A percentile compares a stretch with the other conserved stretches of the same genome.
phyloP scores from a whole-genome alignment of 257 asterid genomes.

The Anisodus tanguticus region DNA sequence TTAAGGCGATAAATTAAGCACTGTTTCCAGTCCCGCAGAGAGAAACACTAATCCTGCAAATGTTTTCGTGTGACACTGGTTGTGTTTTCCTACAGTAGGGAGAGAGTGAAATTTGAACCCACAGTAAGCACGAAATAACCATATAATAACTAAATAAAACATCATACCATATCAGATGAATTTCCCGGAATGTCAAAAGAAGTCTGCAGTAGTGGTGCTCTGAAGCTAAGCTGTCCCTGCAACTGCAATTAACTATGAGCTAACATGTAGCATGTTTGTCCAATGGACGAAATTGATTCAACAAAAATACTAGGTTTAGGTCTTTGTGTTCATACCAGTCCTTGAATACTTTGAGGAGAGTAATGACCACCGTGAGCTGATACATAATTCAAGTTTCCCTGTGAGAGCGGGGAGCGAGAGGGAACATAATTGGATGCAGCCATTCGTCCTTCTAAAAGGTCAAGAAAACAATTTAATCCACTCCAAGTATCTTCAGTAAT shows the following conservation, averaged over 20 bases:
- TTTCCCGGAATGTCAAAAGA: slow-evolving; percentile 40
- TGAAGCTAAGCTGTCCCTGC: slow-evolving; percentile 45
- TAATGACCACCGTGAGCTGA: slow-evolving; percentile 37
- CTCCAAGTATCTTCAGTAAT: neutral
- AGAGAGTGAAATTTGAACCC: neutral
- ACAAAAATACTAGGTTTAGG: slow-evolving; percentile 22
- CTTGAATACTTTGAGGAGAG: slow-evolving; percentile 38
- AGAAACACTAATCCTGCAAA: neutral
- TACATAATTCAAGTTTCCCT: slow-evolving; percentile 41
- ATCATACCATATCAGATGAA: slow-evolving; percentile 37
- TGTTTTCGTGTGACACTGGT: neutral
- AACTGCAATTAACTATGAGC: slow-evolving; percentile 35
- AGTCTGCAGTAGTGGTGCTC: slow-evolving; percentile 39
- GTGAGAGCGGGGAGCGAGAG: neutral
- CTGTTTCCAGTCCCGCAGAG: neutral
- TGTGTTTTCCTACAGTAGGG: slow-evolving; percentile 15
- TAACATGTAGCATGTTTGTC: neutral
- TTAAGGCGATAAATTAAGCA: neutral
- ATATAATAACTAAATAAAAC: neutral
- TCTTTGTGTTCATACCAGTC: slow-evolving; percentile 34
- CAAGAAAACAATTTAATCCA: neutral
- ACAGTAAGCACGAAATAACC: neutral
- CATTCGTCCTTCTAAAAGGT: neutral
- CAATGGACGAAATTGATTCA: neutral
- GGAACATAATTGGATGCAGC: neutral